These are phyloP conservation scores for Saccharomycopsis microspora DNA, from an alignment of 805 yeast genomes.

Conservation along the genomic window DNA sequence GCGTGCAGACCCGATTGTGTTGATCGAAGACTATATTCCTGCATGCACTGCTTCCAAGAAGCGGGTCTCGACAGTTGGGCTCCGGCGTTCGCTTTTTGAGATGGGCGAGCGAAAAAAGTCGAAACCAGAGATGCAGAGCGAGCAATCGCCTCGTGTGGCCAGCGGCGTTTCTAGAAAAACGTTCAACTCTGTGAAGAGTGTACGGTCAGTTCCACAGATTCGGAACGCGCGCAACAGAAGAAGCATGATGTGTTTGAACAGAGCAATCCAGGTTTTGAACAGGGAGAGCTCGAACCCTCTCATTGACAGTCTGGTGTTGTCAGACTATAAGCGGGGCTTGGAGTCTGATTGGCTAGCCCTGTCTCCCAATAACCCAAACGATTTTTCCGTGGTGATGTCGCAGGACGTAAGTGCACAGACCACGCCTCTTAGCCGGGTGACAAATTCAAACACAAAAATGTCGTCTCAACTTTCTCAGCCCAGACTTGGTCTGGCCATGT, in stretches of 20 bases:
- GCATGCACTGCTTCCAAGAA: conserved; percentile 18
- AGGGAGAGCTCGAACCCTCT: conserved; percentile 5
- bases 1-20: conserved; percentile 25
- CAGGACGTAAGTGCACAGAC: too few species aligned
- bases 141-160: background rate
- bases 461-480: background rate
- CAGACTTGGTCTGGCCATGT: background rate
- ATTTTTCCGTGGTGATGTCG: background rate
- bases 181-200: conserved; percentile 9
- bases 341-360: background rate
- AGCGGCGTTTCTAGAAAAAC: conserved; percentile 2
- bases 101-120: background rate
- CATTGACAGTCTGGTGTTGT: background rate
- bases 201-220: conserved; percentile 7
- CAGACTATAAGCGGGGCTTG: background rate
- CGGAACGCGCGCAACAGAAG: conserved; percentile 2
- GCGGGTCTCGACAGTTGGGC: conserved; percentile 20
- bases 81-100: background rate
- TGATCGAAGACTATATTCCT: conserved; percentile 47
- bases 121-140: background rate
- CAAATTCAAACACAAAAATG: background rate
- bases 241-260: conserved; percentile 10
- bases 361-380: background rate
- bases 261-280: conserved; percentile 8
- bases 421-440: too few species aligned